phyloP scores from a whole-genome alignment of 2,329 filamentous ascomycete species.

The Aspergillus amoenus region DNA sequence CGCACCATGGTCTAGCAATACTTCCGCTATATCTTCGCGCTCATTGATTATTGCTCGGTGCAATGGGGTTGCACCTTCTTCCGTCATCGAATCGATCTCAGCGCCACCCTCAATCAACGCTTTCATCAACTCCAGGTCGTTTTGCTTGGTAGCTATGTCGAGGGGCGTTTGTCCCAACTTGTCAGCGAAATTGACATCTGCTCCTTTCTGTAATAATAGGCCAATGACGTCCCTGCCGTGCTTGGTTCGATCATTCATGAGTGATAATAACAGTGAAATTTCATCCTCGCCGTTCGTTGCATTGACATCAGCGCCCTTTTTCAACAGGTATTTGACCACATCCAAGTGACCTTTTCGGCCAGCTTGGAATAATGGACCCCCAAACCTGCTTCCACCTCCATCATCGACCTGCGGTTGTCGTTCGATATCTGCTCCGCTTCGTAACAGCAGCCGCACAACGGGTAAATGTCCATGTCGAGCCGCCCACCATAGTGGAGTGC shows the following conservation, averaged over 20 bases:
- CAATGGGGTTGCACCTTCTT: conserved; percentile 22
- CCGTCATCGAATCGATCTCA: conserved; percentile 15
- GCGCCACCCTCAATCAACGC: conserved; percentile 17
- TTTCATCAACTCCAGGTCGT: conserved; percentile 18
- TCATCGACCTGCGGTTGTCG: conserved; percentile 8
- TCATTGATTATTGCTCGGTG: conserved; percentile 23
- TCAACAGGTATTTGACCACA: conserved; percentile 28
- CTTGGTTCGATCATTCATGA: conserved; percentile 19
- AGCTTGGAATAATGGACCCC: conserved; percentile 25
- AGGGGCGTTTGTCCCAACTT: conserved; percentile 19
- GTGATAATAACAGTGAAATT: conserved; percentile 17
- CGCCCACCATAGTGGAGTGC: conserved; percentile 24
- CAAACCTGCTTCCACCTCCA: conserved; percentile 6
- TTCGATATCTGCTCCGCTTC: conserved; percentile 20
- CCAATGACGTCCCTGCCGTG: conserved; percentile 20
- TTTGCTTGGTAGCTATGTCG: conserved; percentile 19
- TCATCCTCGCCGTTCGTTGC: conserved; percentile 18
- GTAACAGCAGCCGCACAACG: conserved; percentile 21
- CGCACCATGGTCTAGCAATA: conserved; percentile 25
- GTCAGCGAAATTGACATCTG: conserved; percentile 24
- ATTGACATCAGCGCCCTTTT: conserved; percentile 24
- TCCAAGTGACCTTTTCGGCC: conserved; percentile 21
- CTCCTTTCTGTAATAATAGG: conserved; percentile 23
- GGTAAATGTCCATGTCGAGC: conserved; percentile 21
- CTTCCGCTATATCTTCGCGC: conserved; percentile 23